A percentile compares a stretch with the other conserved stretches of the same genome.
These are phyloP conservation scores for Anacardium occidentale DNA, from an alignment of 345 rosid genomes.

Conservation along the genomic window DNA sequence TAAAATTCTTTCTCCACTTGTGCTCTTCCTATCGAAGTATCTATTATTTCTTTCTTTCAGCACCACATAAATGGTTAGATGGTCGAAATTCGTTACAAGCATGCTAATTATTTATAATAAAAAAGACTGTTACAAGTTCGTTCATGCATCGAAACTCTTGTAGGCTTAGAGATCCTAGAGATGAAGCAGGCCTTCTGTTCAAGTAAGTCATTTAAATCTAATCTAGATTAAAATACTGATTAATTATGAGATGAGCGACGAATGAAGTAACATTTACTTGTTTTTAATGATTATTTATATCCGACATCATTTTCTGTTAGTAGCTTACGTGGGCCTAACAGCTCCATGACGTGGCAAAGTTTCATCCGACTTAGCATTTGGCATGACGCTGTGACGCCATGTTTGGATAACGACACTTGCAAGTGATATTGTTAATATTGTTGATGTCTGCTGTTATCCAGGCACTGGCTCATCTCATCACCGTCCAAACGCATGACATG, in stretches of 20 bases:
- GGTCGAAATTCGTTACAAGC: no score
- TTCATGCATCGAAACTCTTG: no score
- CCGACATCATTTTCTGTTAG: constrained; percentile 14
- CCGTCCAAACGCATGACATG: constrained; percentile 17
- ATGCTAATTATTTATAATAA: not conserved
- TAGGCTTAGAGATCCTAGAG: not conserved
- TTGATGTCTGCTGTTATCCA: constrained; percentile 10
- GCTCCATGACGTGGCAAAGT: constrained; percentile 15
- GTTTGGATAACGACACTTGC: constrained; percentile 9
- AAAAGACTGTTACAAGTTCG: not conserved
- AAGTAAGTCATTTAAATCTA: not conserved
- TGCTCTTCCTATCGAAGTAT: no score
- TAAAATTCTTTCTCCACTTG: no score
- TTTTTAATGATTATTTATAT: not conserved
- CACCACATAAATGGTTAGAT: no score
- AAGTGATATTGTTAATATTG: not conserved
- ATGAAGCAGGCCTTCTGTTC: not conserved
- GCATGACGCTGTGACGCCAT: constrained; percentile 20
- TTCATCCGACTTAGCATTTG: constrained; percentile 4
- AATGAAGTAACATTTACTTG: constrained; percentile 8
- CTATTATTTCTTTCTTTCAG: no score
- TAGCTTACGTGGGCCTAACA: constrained; percentile 13
- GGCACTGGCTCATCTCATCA: constrained; percentile 12
- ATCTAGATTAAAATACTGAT: constrained; percentile 2
- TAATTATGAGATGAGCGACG: not conserved